phyloP scores from a whole-genome alignment of 2,329 filamentous ascomycete species.

The Ophiostoma sp. region DNA sequence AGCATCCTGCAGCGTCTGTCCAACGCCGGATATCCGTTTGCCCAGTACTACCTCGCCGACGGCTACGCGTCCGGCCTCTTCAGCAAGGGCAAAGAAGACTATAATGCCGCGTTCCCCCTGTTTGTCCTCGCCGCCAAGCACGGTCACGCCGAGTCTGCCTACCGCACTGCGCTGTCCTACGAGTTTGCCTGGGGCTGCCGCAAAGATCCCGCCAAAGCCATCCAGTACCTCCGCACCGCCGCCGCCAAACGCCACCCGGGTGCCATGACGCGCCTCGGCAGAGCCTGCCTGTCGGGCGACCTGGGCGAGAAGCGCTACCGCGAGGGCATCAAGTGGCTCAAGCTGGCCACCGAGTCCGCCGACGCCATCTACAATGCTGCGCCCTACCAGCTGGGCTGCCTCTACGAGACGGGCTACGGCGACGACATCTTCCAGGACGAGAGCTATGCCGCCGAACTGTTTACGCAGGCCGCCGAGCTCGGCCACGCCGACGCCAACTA shows the following conservation, averaged over 20 bases:
- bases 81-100: conserved; percentile 88
- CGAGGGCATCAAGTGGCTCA: conserved; percentile 94
- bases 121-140: conserved; percentile 94
- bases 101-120: conserved; percentile 84
- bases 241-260: conserved; percentile 93
- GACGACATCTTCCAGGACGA: conserved; percentile 91
- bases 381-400: conserved; percentile 79
- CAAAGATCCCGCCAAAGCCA: conserved; percentile 83
- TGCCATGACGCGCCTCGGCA: conserved; percentile 85
- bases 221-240: conserved; percentile 85
- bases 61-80: conserved; percentile 92
- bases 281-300: conserved; percentile 84
- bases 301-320: conserved; percentile 81
- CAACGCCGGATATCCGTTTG: conserved; percentile 88
- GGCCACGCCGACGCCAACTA: conserved; percentile 82
- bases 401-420: conserved; percentile 91
- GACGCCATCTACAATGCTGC: conserved; percentile 89
- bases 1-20: conserved; percentile 81
- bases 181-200: conserved; percentile 97
- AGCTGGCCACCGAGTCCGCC: conserved; percentile 82
- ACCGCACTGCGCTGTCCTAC: conserved; percentile 89
- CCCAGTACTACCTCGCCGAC: conserved; percentile 94
- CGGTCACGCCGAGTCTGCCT: conserved; percentile 92
- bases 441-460: conserved; percentile 84
- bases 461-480: conserved; percentile 88